Conservation (phyloP, 176 grass and related monocot genomes). For the Juncus inflexus region DNA sequence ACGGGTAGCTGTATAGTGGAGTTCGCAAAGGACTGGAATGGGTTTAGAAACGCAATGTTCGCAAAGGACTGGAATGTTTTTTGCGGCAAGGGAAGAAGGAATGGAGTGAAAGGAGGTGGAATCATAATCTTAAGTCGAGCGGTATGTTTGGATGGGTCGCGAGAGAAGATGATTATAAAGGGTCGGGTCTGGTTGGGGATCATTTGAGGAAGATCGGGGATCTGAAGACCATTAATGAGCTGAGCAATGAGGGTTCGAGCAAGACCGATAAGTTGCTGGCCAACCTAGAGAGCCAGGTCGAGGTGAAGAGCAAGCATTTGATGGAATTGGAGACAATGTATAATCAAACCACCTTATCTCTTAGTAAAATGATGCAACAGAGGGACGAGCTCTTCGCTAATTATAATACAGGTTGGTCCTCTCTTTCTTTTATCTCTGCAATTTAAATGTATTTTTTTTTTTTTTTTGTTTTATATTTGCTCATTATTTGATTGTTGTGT, state of each 20-base stretch:
- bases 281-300: constrained; percentile 38
- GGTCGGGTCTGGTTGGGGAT: constrained; percentile 35
- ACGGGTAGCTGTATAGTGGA: constrained; percentile 52
- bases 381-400: constrained; percentile 34
- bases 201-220: constrained; percentile 46
- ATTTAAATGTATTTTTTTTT: too few species aligned
- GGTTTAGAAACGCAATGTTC: constrained; percentile 42
- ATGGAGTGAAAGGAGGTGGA: constrained; percentile 31
- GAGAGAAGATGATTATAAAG: constrained; percentile 41
- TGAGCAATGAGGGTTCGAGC: constrained; percentile 32
- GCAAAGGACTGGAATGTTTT: constrained; percentile 54
- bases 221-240: constrained; percentile 49
- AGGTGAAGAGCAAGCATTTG: constrained; percentile 37
- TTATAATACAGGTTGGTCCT: constrained; percentile 42
- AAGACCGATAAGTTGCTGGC: constrained; percentile 49
- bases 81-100: constrained; percentile 35
- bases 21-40: constrained; percentile 50
- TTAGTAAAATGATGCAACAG: constrained; percentile 51
- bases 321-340: constrained; percentile 40
- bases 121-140: neutral
- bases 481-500: neutral
- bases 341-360: constrained; percentile 37
- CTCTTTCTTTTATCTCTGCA: neutral
- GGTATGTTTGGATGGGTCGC: constrained; percentile 52
- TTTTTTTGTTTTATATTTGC: too few species aligned